Percentiles rank a stretch among this genome's conserved stretches.
Conservation (phyloP, 176 grass and related monocot genomes). For the Cocos nucifera region DNA sequence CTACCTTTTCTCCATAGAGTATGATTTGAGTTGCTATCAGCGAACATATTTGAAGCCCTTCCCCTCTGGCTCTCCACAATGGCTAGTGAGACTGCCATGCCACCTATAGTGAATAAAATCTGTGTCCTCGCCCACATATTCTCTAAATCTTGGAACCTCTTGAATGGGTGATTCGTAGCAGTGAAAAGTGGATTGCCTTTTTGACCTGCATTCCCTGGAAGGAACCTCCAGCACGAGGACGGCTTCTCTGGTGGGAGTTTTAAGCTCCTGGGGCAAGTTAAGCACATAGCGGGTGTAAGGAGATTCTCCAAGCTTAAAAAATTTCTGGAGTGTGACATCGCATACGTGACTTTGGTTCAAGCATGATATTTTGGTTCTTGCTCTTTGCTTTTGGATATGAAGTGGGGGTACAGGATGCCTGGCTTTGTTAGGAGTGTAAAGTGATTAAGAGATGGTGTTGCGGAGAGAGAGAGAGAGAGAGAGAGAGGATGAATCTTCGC, state of each 20-base stretch:
- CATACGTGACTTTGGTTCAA: not conserved
- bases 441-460: too few species aligned
- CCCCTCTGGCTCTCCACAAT: conserved; percentile 39
- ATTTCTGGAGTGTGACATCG: conserved; percentile 26
- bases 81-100: conserved; percentile 28
- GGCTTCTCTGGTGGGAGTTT: conserved; percentile 16
- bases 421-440: too few species aligned
- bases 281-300: conserved; percentile 15
- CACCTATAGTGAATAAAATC: conserved; percentile 75
- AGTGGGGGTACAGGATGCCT: too few species aligned
- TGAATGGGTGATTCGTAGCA: conserved; percentile 32
- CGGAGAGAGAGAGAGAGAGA: too few species aligned
- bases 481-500: too few species aligned
- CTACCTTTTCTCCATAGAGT: conserved; percentile 26
- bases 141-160: conserved; percentile 61
- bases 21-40: conserved; percentile 24
- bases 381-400: too few species aligned
- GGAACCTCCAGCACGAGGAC: conserved; percentile 26
- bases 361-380: too few species aligned
- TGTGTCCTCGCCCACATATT: conserved; percentile 48
- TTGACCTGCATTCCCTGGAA: conserved; percentile 40
- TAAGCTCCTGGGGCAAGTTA: conserved; percentile 24
- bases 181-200: conserved; percentile 57
- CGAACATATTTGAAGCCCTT: conserved; percentile 34
- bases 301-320: conserved; percentile 17